Evolutionary conservation across 108 stramenopile genomes (phyloP), one percentile per base, ranked within the genome.

Genomic region (Cylindrotheca closterium): DNA sequence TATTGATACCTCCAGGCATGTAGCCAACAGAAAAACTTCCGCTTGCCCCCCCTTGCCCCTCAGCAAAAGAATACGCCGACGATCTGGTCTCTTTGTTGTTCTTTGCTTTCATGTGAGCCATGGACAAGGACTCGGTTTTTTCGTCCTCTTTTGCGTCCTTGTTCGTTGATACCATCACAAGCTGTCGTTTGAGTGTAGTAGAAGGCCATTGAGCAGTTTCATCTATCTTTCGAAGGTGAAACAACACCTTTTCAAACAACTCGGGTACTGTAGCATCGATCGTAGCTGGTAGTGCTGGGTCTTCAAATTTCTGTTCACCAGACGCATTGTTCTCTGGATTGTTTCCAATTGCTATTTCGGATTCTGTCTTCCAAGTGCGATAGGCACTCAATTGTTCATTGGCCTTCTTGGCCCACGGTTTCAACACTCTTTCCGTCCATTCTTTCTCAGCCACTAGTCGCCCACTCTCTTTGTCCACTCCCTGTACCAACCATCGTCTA

Each of bases 11-110:
- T 19, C 83, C 91, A 30, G 93, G 93, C 88, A 91, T 91, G 53
- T 67, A 60, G 31, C 92, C 91, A 37, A 89, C 80, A 30, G 85
- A 78, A 63, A 94, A 89, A 18, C 83, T 86, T 17, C 94, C 91
- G 59, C 78, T 79, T 21, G 88, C 88, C 18, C 88, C 87, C 19
- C 83, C 87, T 66, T 86, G 68, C 2, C 83, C 87, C 61, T 89
- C 85, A 19, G 48, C 60, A 63, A 80, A 86, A 7, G 71, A 67
- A 31, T 94, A 88, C 5, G 87, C 86, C 1, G 85, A 89, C 17
- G 83, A 78, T 45, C 68, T 26, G 8, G 65, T 52, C 30, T 58
- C 45, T 19, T 65, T 68, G 48, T 71, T 69, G 50, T 75, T 81
- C 46, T 60, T 78, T 2, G 85, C 71, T 55, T 67, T 72, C 23